Conservation (phyloP, 169 alveolate genomes). For the Cryptosporidium viatorum region DNA sequence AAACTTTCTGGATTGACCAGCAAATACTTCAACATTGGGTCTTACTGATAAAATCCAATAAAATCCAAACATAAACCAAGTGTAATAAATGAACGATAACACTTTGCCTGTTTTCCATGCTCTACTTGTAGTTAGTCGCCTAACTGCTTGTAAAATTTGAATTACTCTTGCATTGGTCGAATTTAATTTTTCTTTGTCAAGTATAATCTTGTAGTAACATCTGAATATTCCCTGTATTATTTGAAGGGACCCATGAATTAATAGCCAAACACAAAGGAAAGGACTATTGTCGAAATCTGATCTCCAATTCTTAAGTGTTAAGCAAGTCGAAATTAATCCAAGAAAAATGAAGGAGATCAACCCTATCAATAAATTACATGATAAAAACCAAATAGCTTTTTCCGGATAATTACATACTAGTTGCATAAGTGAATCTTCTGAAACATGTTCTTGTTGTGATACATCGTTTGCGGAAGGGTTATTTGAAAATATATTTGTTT, state of each 20-base stretch:
- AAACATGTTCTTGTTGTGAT: not conserved
- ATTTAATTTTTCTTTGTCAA: not conserved
- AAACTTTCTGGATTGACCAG: not conserved
- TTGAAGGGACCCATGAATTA: constrained; percentile 46
- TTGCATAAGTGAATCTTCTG: constrained; percentile 64
- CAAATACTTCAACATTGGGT: constrained; percentile 3
- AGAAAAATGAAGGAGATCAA: constrained; percentile 14
- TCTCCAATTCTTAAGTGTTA: not conserved
- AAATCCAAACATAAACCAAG: constrained; percentile 52
- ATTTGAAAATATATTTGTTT: not conserved
- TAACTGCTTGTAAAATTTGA: constrained; percentile 44
- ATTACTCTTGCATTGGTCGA: constrained; percentile 14
- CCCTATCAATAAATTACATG: constrained; percentile 9
- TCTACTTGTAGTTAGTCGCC: constrained; percentile 13
- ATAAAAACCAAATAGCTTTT: constrained; percentile 48
- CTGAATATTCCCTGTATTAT: constrained; percentile 42
- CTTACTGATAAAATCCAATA: constrained; percentile 64
- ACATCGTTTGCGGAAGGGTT: not conserved
- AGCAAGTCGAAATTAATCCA: constrained; percentile 14
- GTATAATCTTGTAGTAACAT: not conserved
- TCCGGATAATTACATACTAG: constrained; percentile 64
- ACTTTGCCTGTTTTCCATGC: constrained; percentile 58
- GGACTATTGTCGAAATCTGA: constrained; percentile 17
- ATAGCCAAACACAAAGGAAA: constrained; percentile 35
- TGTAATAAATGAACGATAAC: constrained; percentile 38